Conservation (phyloP, 371 early-diverging fungal genomes). For the Fennellomyces sp. region DNA sequence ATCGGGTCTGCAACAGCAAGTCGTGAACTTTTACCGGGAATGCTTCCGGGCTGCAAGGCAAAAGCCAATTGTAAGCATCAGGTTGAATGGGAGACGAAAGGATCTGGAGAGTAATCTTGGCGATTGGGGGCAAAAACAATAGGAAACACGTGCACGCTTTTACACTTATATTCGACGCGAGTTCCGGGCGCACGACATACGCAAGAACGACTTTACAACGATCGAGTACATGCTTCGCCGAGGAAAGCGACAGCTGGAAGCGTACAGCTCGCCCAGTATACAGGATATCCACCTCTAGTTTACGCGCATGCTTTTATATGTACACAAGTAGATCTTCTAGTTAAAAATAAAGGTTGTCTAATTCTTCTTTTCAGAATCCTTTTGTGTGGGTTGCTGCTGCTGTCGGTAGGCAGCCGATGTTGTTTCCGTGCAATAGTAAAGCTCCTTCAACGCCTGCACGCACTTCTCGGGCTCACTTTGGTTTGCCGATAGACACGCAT, state of each 20-base stretch:
- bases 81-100: no score
- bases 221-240: conserved; percentile 67
- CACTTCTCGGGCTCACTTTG: conserved; percentile 68
- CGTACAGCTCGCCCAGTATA: conserved; percentile 58
- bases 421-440: conserved; percentile 68
- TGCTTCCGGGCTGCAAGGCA: conserved; percentile 62
- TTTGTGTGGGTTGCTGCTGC: conserved; percentile 9
- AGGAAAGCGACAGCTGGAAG: conserved; percentile 59
- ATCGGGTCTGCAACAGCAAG: conserved; percentile 65
- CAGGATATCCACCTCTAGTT: conserved; percentile 58
- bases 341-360: background rate
- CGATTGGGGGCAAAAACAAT: no score
- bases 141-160: conserved; percentile 61
- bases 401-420: conserved; percentile 42
- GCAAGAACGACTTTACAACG: conserved; percentile 63
- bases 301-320: background rate
- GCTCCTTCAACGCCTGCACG: conserved; percentile 57
- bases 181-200: conserved; percentile 56
- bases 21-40: conserved; percentile 58
- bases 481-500: conserved; percentile 67
- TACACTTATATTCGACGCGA: conserved; percentile 63
- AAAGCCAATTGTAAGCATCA: conserved; percentile 56
- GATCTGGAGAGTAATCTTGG: no score
- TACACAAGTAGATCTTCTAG: background rate
- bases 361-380: conserved; percentile 2